Conservation (phyloP, 495 filamentous ascomycete genomes). For the Neurospora sp. region DNA sequence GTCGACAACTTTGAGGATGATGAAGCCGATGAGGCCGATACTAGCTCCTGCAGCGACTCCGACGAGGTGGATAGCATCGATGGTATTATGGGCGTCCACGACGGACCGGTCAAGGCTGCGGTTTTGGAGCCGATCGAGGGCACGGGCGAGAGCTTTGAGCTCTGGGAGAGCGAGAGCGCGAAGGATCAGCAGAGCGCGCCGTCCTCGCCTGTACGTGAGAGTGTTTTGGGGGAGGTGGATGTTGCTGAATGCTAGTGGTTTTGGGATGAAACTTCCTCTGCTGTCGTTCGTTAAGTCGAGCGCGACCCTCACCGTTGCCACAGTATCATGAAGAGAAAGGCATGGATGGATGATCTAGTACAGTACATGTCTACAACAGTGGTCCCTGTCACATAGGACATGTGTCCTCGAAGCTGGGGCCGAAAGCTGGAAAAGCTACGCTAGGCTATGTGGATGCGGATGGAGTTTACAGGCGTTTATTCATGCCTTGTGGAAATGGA, state of each 20-base stretch:
- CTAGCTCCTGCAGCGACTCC: slow-evolving; percentile 1
- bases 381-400: not conserved
- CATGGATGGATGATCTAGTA: not conserved
- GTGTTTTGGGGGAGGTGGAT: not conserved
- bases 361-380: not conserved
- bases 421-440: not conserved
- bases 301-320: not conserved
- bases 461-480: not conserved
- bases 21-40: slow-evolving; percentile 5
- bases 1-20: slow-evolving; percentile 9
- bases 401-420: not conserved
- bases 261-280: not conserved
- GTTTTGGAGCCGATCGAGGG: slow-evolving; percentile 41
- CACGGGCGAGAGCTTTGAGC: slow-evolving; percentile 44
- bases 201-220: slow-evolving; percentile 11
- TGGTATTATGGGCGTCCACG: slow-evolving; percentile 37
- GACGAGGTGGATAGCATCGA: slow-evolving; percentile 24
- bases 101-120: slow-evolving; percentile 28
- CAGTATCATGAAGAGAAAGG: too few species aligned
- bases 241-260: not conserved
- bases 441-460: not conserved
- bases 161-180: slow-evolving; percentile 56
- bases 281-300: not conserved
- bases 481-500: not conserved
- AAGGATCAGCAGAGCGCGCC: slow-evolving; percentile 35